Base-by-base conservation (phyloP, 352 stramenopile genomes). In the Globisporangium acanthophoron region DNA sequence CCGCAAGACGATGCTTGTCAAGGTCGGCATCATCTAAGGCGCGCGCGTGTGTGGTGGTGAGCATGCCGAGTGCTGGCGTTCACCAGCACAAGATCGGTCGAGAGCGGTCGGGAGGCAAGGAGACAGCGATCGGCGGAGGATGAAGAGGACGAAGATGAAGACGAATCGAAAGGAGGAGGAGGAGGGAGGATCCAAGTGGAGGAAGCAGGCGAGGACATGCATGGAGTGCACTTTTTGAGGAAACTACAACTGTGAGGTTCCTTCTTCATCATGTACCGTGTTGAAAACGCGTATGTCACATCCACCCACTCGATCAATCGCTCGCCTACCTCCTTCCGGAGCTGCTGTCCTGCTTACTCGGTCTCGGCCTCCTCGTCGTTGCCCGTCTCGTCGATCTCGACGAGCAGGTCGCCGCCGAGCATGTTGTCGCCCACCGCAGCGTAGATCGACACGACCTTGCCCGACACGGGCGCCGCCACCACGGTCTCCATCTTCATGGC, bases 401-500 rank as follows among this genome's bases (percentile, higher is more conserved):
- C 87, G 45, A 98, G 71, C 49, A 99, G 77, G 74, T 99, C 96
- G 39, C 94, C 96, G 39, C 77, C 88, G 49, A 95, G 78, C 61
- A 99, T 89, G 70, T 96, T 96, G 75, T 99, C 97, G 49, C 94
- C 94, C 33, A 97, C 92, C 37, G 82, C 86, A 2, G 97, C 92
- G 58, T 87, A 78, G 53, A 99, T 86, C 51, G 80, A 65, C 67
- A 88, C 94, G 31, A 99, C 80, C 57, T 88, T 85, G 59, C 97
- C 97, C 44, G 76, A 80, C 52, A 94, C 86, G 1, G 96, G 88
- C 27, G 94, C 88, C 45, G 88, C 72, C 37, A 99, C 92, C 31
- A 97, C 88, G 3, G 96, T 99, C 80, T 99, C 96, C 97, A 99
- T 99, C 80, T 99, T 99, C 95, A 99, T 99, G 56, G 97, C 97